A percentile compares a stretch with the other conserved stretches of the same genome.
These are phyloP conservation scores for Coemansia sp. DNA, from an alignment of 192 early-diverging fungal species.

Conservation along the genomic window DNA sequence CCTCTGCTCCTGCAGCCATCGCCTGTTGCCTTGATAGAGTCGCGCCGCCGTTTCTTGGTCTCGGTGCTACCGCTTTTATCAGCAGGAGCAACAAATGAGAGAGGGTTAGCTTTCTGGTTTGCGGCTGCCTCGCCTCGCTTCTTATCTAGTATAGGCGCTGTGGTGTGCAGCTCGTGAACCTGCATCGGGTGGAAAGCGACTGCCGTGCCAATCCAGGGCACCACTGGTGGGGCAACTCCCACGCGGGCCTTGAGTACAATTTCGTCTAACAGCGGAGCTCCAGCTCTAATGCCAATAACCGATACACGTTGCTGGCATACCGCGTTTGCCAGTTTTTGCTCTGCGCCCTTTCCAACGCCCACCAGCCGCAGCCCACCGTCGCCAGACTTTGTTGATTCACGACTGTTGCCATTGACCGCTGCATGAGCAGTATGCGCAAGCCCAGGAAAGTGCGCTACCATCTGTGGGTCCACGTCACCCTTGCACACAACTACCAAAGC, in stretches of 20 bases:
- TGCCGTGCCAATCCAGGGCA: constrained; percentile 36
- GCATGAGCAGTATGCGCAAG: constrained; percentile 31
- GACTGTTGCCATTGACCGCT: background rate
- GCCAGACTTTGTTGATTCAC: background rate
- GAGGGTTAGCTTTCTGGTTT: background rate
- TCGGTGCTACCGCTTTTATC: background rate
- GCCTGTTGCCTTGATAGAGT: background rate
- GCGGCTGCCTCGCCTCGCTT: background rate
- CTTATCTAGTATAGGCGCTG: constrained; percentile 26
- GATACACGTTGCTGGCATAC: constrained; percentile 32
- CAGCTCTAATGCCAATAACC: constrained; percentile 39
- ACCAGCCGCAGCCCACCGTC: constrained; percentile 25
- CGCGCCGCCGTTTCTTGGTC: background rate
- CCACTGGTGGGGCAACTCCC: constrained; percentile 10
- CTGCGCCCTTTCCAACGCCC: constrained; percentile 24
- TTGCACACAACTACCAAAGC: constrained; percentile 42
- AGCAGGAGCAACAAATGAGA: background rate
- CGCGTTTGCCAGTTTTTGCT: constrained; percentile 25
- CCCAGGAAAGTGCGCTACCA: constrained; percentile 40
- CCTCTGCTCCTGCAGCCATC: background rate
- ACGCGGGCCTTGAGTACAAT: constrained; percentile 23
- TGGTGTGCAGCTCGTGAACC: constrained; percentile 40
- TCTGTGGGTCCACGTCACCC: constrained; percentile 36
- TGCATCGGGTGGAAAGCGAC: constrained; percentile 20
- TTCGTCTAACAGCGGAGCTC: constrained; percentile 22